phyloP scores from a whole-genome alignment of 495 filamentous ascomycete genomes.

The Cryomyces minteri region DNA sequence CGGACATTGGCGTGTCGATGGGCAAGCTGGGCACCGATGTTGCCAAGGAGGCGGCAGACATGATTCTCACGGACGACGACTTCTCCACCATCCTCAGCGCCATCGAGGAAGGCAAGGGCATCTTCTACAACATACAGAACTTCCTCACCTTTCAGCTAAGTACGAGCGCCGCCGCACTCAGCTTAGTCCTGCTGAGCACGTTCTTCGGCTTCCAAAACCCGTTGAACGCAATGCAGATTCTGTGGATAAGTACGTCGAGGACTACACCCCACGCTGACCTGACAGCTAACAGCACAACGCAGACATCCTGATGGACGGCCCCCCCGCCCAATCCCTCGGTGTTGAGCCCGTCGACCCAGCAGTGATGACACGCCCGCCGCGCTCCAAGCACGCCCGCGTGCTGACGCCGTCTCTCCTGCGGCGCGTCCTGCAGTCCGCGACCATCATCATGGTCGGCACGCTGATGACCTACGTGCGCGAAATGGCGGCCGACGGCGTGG shows the following conservation, averaged over 20 bases:
- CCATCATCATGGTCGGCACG: slow-evolving; percentile 80
- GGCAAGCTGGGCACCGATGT: slow-evolving; percentile 89
- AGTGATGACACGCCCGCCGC: slow-evolving; percentile 83
- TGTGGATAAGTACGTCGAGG: slow-evolving; percentile 82
- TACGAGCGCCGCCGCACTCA: slow-evolving; percentile 85
- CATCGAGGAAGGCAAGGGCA: slow-evolving; percentile 97
- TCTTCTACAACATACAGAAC: slow-evolving; percentile 99
- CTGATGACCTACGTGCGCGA: slow-evolving; percentile 80
- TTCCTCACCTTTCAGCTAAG: slow-evolving; percentile 98
- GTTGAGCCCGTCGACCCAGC: slow-evolving; percentile 90
- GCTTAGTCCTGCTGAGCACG: slow-evolving; percentile 80
- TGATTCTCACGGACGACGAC: slow-evolving; percentile 96
- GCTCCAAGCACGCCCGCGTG: slow-evolving; percentile 65
- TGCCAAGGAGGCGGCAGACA: slow-evolving; percentile 97
- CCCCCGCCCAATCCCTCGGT: slow-evolving; percentile 89
- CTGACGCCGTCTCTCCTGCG: slow-evolving; percentile 65
- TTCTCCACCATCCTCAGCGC: slow-evolving; percentile 93
- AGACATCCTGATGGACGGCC: slow-evolving; percentile 99
- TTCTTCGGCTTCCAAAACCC: slow-evolving; percentile 84
- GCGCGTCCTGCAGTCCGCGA: slow-evolving; percentile 72
- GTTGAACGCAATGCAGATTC: slow-evolving; percentile 95
- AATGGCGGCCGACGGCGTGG: slow-evolving; percentile 60
- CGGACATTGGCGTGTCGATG: slow-evolving; percentile 97
- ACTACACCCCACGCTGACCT: not conserved
- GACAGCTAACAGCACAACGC: slow-evolving; percentile 8